phyloP scores from a whole-genome alignment of 2,329 filamentous ascomycete species.

The Biscogniauxia marginata region DNA sequence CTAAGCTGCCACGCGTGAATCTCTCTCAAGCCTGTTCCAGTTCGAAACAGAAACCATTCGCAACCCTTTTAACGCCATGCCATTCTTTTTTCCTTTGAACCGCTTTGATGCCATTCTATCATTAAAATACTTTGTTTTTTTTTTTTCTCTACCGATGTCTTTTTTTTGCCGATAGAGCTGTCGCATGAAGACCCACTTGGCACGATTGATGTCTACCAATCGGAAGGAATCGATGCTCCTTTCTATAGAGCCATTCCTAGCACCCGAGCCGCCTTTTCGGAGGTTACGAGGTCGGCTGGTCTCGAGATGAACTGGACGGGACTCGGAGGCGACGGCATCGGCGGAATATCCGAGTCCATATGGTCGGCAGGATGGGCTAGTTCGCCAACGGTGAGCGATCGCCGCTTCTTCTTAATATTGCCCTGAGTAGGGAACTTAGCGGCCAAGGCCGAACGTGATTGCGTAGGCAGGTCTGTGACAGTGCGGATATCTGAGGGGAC shows the following conservation, averaged over 20 bases:
- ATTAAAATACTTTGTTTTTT: background rate
- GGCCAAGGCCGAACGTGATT: constrained; percentile 20
- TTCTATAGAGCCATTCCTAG: constrained; percentile 30
- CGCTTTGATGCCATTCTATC: background rate
- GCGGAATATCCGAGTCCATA: constrained; percentile 17
- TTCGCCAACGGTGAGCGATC: constrained; percentile 32
- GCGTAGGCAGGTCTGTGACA: constrained; percentile 13
- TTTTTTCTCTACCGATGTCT: background rate
- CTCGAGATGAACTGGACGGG: constrained; percentile 22
- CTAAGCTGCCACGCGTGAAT: background rate
- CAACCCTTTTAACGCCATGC: background rate
- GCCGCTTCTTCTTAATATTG: constrained; percentile 36
- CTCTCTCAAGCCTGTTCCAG: background rate
- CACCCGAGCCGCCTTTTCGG: constrained; percentile 31
- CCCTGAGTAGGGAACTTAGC: constrained; percentile 31
- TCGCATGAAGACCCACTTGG: background rate
- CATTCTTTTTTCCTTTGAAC: background rate
- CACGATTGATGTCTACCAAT: background rate
- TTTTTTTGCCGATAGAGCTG: background rate
- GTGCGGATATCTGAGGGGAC: constrained; percentile 21
- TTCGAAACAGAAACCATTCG: background rate
- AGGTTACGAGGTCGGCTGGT: constrained; percentile 26
- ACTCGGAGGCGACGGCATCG: constrained; percentile 26
- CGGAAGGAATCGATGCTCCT: background rate
- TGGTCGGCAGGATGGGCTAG: constrained; percentile 33